These are phyloP conservation scores for Sphagnum contortum DNA, from an alignment of 225 moss, liverwort and hornwort genomes.

Conservation along the genomic window DNA sequence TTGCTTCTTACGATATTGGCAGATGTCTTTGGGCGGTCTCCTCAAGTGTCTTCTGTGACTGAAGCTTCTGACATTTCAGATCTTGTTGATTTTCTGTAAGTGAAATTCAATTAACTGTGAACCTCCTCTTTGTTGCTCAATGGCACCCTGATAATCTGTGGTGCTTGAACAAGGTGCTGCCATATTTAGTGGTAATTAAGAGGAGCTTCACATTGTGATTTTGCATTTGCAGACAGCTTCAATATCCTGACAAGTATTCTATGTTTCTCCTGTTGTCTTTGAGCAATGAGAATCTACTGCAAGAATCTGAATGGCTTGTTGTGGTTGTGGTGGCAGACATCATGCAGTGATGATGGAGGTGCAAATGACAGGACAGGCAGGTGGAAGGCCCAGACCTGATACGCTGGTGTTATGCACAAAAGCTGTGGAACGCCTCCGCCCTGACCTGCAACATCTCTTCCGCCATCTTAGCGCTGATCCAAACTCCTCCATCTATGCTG, in stretches of 20 bases:
- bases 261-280: neutral
- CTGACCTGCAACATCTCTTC: slow-evolving; percentile 74
- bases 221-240: neutral
- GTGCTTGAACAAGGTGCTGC: too few relatives aligned
- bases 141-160: neutral
- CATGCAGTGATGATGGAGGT: slow-evolving; percentile 95
- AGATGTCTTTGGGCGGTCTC: slow-evolving; percentile 79
- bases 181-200: too few relatives aligned
- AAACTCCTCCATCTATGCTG: slow-evolving; percentile 73
- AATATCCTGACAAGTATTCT: neutral
- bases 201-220: neutral
- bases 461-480: slow-evolving; percentile 79
- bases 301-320: too few relatives aligned
- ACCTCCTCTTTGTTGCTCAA: neutral
- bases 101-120: neutral
- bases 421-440: slow-evolving; percentile 73
- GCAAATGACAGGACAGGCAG: slow-evolving; percentile 40
- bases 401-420: slow-evolving; percentile 67
- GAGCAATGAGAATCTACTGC: too few relatives aligned
- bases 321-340: slow-evolving; percentile 28
- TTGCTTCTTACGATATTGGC: slow-evolving; percentile 84
- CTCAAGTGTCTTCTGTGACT: slow-evolving; percentile 28
- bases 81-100: slow-evolving; percentile 84
- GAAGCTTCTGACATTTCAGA: slow-evolving; percentile 75
- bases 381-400: slow-evolving; percentile 71